Percentiles rank a stretch among this genome's conserved stretches.
Evolutionary conservation across 345 rosid species (phyloP).

Genomic region (Bruguiera gymnorhiza): DNA sequence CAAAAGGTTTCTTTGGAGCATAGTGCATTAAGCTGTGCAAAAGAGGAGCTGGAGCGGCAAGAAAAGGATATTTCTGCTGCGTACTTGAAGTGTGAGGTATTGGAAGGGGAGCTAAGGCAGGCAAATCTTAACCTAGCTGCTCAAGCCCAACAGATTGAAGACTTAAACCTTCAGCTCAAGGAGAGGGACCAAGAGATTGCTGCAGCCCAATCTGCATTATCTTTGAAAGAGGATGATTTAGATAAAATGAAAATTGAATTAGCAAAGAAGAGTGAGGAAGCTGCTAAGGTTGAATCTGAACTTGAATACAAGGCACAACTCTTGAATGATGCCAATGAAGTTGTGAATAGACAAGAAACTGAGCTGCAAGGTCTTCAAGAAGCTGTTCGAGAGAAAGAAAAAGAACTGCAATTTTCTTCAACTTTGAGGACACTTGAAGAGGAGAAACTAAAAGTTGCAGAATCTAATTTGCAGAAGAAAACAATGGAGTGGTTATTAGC

Average conservation of each 20-base stretch:
- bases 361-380: constrained; percentile 56
- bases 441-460: constrained; percentile 59
- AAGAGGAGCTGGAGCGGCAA: constrained; percentile 48
- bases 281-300: constrained; percentile 38
- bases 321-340: constrained; percentile 56
- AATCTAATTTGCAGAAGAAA: constrained; percentile 59
- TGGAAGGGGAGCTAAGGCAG: constrained; percentile 54
- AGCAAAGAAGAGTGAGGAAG: constrained; percentile 46
- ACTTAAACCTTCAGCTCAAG: constrained; percentile 48
- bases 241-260: constrained; percentile 48
- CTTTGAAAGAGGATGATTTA: constrained; percentile 54
- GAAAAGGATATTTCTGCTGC: constrained; percentile 49
- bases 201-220: constrained; percentile 40
- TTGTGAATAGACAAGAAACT: constrained; percentile 56
- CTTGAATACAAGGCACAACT: constrained; percentile 50
- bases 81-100: constrained; percentile 47
- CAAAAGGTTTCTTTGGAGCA: constrained; percentile 53
- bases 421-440: constrained; percentile 46
- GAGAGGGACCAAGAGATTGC: constrained; percentile 52
- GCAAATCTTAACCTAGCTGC: constrained; percentile 55
- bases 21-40: constrained; percentile 42
- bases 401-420: constrained; percentile 51
- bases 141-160: constrained; percentile 67
- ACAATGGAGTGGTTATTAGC: constrained; percentile 68
- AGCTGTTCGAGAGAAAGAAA: constrained; percentile 52